Conservation (phyloP, 495 filamentous ascomycete species). For the Podospora anserina region DNA sequence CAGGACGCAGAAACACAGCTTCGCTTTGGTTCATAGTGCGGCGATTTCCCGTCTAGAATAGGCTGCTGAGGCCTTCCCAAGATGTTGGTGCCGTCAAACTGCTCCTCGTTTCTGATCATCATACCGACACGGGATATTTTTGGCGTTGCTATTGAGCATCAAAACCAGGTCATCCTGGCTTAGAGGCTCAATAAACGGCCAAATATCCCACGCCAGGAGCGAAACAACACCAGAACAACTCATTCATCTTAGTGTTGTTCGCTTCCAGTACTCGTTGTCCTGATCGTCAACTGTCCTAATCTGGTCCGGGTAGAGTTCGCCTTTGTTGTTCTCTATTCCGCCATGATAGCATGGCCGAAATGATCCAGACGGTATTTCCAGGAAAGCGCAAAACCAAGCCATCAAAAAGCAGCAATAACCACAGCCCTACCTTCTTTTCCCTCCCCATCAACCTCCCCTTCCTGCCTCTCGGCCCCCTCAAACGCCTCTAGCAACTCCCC, state of each 20-base stretch:
- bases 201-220: not conserved
- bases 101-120: not conserved
- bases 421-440: conserved; percentile 54
- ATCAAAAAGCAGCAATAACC: conserved; percentile 51
- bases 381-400: not conserved
- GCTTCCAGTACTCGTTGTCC: not conserved
- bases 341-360: too few species aligned
- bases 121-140: not conserved
- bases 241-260: not conserved
- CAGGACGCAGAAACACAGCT: not conserved
- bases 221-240: conserved; percentile 17
- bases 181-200: not conserved
- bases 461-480: conserved; percentile 55
- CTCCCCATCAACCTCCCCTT: conserved; percentile 28
- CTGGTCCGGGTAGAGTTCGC: not conserved
- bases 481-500: conserved; percentile 55
- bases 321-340: not conserved
- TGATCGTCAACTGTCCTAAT: not conserved
- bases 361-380: too few species aligned
- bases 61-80: not conserved
- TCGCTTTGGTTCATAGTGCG: not conserved
- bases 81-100: not conserved
- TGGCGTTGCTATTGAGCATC: not conserved
- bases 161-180: not conserved
- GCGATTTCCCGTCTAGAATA: not conserved